phyloP scores from a whole-genome alignment of 1,284 basidiomycete species.

The Leccinum pallidistipes region DNA sequence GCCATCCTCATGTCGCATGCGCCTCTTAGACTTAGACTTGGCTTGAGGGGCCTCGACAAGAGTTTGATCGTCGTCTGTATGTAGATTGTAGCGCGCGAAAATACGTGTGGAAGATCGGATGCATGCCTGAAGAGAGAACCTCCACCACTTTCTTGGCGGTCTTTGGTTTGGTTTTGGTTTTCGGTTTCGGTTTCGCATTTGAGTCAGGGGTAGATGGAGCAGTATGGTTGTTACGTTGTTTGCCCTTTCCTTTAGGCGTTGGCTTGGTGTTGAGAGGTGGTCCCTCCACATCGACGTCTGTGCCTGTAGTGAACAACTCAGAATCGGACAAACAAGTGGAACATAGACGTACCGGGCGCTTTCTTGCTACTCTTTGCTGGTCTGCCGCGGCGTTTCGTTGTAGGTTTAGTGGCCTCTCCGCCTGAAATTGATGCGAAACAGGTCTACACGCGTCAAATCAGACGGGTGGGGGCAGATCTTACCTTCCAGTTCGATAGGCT shows the following conservation, averaged over 20 bases:
- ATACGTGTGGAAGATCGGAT: background rate
- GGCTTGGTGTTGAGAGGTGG: conserved; percentile 2
- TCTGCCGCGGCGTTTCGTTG: conserved; percentile 20
- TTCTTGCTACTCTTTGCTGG: conserved; percentile 15
- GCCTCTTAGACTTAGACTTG: background rate
- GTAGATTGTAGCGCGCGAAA: background rate
- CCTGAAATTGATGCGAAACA: background rate
- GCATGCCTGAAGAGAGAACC: conserved; percentile 17
- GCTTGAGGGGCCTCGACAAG: conserved; percentile 25
- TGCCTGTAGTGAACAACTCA: background rate
- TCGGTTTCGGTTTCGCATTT: conserved; percentile 6
- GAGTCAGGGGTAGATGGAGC: conserved; percentile 3
- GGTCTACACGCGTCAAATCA: background rate
- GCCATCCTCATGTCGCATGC: background rate
- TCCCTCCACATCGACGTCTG: conserved; percentile 7
- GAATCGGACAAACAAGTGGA: background rate
- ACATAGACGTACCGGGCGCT: conserved; percentile 4
- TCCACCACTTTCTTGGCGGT: conserved; percentile 8
- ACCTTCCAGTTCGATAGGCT: conserved; percentile 13
- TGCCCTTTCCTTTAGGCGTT: conserved; percentile 15
- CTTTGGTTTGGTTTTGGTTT: conserved; percentile 10
- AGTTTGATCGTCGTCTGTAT: conserved; percentile 30
- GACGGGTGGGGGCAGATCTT: background rate
- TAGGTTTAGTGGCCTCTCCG: background rate
- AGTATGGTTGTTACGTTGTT: background rate